phyloP scores from a whole-genome alignment of 176 grass and related monocot species.

The barley (Hordeum vulgare) region MorexV3_pseudomolecules_assembly NC_058523.1:550156019-550156518 shows the following conservation, averaged over 20 bases:
- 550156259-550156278: not conserved
- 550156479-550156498: not conserved
- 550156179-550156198: conserved; percentile 89
- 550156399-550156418: conserved; percentile 79
- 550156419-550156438: conserved; percentile 41
- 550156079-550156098: not conserved
- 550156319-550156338: conserved; percentile 79
- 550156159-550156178: conserved; percentile 64
- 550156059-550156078: conserved; percentile 10
- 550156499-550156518: not conserved
- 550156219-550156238: conserved; percentile 62
- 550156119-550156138: conserved; percentile 5
- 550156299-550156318: conserved; percentile 75
- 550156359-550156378: conserved; percentile 87
- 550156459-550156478: not conserved
- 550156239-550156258: conserved; percentile 8
- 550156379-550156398: conserved; percentile 85
- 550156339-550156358: conserved; percentile 80
- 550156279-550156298: conserved; percentile 11
- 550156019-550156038: conserved; percentile 78
- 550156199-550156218: conserved; percentile 89
- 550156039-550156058: not conserved
- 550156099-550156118: not conserved
- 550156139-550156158: conserved; percentile 52
- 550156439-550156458: not conserved